Conservation (phyloP, 83 land plant genomes). For the Diphasiastrum complanatum region DNA sequence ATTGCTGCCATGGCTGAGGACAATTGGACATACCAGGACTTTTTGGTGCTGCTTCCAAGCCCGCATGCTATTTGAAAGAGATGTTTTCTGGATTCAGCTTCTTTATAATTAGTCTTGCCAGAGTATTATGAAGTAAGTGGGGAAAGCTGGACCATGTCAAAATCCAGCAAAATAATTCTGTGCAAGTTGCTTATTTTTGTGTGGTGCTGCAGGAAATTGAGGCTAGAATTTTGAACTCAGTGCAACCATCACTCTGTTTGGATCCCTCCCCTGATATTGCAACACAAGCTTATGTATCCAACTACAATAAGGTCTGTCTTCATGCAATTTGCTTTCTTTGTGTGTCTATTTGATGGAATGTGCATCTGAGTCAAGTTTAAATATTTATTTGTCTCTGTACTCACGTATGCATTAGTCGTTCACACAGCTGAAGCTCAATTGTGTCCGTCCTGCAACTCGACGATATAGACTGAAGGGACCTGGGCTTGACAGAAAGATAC, state of each 20-base stretch:
- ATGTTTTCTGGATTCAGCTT: constrained; percentile 2
- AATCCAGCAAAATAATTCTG: constrained; percentile 4
- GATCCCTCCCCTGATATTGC: constrained; percentile 80
- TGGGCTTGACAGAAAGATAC: constrained; percentile 35
- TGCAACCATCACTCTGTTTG: constrained; percentile 73
- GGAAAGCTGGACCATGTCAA: neutral
- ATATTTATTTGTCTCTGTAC: too few species aligned
- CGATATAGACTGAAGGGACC: constrained; percentile 24
- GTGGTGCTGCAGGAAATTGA: constrained; percentile 81
- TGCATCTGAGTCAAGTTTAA: too few species aligned
- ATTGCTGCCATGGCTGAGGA: constrained; percentile 55
- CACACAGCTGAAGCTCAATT: constrained; percentile 26
- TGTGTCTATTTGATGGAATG: too few species aligned
- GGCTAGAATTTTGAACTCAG: constrained; percentile 74
- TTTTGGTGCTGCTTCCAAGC: constrained; percentile 64
- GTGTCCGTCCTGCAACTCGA: constrained; percentile 15
- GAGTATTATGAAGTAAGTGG: neutral
- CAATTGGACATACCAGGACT: constrained; percentile 86
- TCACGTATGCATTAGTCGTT: neutral
- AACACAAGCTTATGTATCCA: constrained; percentile 38
- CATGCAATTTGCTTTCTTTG: too few species aligned
- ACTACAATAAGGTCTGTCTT: constrained; percentile 35
- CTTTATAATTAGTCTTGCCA: neutral
- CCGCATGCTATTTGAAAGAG: too few species aligned
- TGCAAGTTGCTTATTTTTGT: neutral